Evolutionary conservation across 1,284 basidiomycete genomes (phyloP).

Genomic region (Trichosporon ovoides): DNA sequence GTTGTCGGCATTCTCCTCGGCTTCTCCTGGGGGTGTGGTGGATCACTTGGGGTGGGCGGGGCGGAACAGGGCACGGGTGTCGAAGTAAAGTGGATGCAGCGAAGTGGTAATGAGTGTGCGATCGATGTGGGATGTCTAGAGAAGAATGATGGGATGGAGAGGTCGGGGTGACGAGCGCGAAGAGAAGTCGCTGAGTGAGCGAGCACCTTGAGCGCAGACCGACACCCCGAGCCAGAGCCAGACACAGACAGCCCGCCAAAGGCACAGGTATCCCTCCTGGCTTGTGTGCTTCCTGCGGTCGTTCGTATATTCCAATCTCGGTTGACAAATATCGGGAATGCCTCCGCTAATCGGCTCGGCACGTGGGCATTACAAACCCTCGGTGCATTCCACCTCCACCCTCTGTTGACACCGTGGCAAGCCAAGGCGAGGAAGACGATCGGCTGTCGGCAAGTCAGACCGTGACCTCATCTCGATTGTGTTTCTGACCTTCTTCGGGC

Average conservation of each 20-base stretch:
- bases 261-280: too few species aligned
- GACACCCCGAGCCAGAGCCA: too few species aligned
- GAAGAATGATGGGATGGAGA: neutral
- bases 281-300: too few species aligned
- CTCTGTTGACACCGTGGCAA: neutral
- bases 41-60: neutral
- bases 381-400: neutral
- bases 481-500: too few species aligned
- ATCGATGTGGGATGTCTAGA: neutral
- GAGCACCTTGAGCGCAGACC: too few species aligned
- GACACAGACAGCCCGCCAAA: too few species aligned
- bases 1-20: conserved; percentile 33
- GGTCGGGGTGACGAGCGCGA: too few species aligned
- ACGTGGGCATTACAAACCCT: neutral
- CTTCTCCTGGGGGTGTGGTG: too few species aligned
- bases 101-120: neutral
- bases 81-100: neutral
- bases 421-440: neutral
- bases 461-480: neutral
- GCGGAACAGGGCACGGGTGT: neutral
- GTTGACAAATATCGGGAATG: too few species aligned
- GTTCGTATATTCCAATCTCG: too few species aligned
- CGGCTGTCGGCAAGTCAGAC: neutral
- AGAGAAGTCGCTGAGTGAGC: too few species aligned
- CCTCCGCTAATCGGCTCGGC: neutral